A percentile compares a stretch with the other conserved stretches of the same genome.
Conservation (phyloP, 2,329 filamentous ascomycete species). For the Aspergillus udagawae region DNA sequence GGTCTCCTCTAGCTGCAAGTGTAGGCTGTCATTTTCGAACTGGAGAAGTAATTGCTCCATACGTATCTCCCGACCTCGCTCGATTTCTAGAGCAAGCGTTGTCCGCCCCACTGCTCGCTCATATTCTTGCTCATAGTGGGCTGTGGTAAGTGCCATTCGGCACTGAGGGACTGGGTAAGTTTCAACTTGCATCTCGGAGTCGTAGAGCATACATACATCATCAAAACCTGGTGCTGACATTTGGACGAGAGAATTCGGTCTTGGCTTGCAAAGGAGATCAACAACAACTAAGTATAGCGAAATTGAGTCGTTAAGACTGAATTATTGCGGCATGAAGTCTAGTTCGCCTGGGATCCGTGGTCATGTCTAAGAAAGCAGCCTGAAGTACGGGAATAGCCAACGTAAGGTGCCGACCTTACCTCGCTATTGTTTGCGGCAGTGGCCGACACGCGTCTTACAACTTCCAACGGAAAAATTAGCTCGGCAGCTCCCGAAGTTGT, state of each 20-base stretch:
- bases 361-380: not conserved
- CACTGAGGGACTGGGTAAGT: conserved; percentile 16
- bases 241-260: conserved; percentile 5
- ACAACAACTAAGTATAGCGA: not conserved
- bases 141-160: conserved; percentile 50
- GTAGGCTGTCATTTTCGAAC: conserved; percentile 68
- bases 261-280: not conserved
- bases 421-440: no score
- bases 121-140: conserved; percentile 65
- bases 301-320: not conserved
- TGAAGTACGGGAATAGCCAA: no score
- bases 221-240: conserved; percentile 11
- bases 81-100: conserved; percentile 67
- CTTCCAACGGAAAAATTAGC: conserved; percentile 3
- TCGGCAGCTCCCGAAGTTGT: conserved; percentile 2
- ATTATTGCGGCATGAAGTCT: not conserved
- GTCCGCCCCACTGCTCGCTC: conserved; percentile 61
- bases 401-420: no score
- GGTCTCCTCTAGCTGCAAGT: conserved; percentile 57
- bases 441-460: not conserved
- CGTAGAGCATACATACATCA: conserved; percentile 21
- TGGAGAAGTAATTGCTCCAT: conserved; percentile 68
- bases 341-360: not conserved
- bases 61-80: conserved; percentile 66
- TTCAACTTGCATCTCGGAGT: not conserved